Evolutionary conservation across 2,329 filamentous ascomycete genomes (phyloP).

Genomic region (Fusarium guadeloupense): DNA sequence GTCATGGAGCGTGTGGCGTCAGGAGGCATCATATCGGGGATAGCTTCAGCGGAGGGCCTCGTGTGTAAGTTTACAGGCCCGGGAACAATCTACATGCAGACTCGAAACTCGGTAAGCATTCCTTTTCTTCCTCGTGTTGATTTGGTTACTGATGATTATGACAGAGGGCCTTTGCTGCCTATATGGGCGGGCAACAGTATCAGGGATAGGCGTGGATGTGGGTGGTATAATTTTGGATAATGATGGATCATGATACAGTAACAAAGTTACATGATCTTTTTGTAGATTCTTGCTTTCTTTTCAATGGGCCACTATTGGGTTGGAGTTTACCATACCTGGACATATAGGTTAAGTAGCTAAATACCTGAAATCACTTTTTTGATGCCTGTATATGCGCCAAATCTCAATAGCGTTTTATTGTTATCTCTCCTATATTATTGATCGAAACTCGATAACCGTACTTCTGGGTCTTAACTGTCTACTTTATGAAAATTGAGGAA

Average conservation of each 20-base stretch:
- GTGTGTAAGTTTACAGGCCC: constrained; percentile 95
- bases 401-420: too few species aligned
- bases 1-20: constrained; percentile 88
- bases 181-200: constrained; percentile 58
- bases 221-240: neutral
- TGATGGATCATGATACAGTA: neutral
- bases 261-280: neutral
- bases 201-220: constrained; percentile 37
- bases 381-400: neutral
- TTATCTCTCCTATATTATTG: too few species aligned
- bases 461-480: too few species aligned
- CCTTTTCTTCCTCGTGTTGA: constrained; percentile 21
- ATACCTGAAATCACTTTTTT: constrained; percentile 29
- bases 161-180: constrained; percentile 63
- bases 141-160: constrained; percentile 13
- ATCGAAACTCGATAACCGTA: too few species aligned
- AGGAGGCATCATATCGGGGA: constrained; percentile 89
- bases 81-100: constrained; percentile 92
- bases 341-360: neutral
- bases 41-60: constrained; percentile 84
- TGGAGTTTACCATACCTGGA: constrained; percentile 19
- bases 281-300: neutral
- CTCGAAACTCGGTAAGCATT: constrained; percentile 76
- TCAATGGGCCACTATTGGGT: neutral
- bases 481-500: too few species aligned